phyloP scores from a whole-genome alignment of 2,329 filamentous ascomycete genomes.

The Eurotiales sp. region DNA sequence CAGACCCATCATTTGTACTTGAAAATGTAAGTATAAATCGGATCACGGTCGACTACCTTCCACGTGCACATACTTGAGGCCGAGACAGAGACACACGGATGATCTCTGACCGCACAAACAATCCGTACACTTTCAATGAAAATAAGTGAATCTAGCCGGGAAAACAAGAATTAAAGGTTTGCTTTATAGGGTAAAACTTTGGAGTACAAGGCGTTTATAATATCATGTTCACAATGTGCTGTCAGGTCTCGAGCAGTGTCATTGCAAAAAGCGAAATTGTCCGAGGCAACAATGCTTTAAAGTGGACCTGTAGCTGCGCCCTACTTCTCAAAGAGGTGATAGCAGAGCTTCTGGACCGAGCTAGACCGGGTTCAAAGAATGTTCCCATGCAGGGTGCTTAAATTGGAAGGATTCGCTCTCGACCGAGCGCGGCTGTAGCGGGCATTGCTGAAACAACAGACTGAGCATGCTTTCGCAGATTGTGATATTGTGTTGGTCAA shows the following conservation, averaged over 20 bases:
- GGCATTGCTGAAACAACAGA: neutral
- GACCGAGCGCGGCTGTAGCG: neutral
- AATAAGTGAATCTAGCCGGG: too few species aligned
- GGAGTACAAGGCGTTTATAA: too few species aligned
- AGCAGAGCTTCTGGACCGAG: neutral
- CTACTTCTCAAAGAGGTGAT: neutral
- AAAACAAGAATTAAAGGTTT: too few species aligned
- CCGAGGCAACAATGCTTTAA: neutral
- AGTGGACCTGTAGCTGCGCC: neutral
- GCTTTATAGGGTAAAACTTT: too few species aligned
- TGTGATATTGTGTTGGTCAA: neutral
- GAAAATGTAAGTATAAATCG: neutral
- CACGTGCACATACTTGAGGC: neutral
- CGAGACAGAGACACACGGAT: neutral
- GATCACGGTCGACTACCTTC: neutral
- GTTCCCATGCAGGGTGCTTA: neutral
- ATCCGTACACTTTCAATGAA: neutral
- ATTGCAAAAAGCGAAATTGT: neutral
- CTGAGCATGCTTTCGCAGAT: neutral
- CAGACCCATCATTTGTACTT: neutral
- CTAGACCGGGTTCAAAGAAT: neutral
- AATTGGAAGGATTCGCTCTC: neutral
- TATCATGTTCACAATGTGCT: too few species aligned
- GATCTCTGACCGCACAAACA: neutral
- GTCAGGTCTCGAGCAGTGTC: too few species aligned